These are phyloP conservation scores for Gastrolobium bilobum DNA, from an alignment of 306 rosid genomes.

Conservation along the genomic window DNA sequence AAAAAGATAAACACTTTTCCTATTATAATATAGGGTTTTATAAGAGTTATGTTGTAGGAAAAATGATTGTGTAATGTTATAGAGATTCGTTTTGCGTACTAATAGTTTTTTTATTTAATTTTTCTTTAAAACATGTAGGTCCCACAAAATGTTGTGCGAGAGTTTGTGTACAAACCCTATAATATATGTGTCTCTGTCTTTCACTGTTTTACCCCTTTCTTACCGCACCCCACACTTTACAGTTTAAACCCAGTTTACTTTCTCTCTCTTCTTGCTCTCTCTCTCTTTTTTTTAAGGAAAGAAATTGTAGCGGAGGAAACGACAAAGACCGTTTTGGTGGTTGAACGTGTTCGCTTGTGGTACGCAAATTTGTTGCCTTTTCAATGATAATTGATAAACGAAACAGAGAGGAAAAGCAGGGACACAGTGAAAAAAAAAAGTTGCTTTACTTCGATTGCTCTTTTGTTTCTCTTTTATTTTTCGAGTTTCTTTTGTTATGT, in stretches of 20 bases:
- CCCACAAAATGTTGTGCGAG: too few species aligned
- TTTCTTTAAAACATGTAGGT: too few species aligned
- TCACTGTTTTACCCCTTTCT: constrained; percentile 33
- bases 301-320: neutral
- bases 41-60: too few species aligned
- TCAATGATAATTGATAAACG: constrained; percentile 37
- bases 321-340: constrained; percentile 50
- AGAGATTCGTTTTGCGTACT: too few species aligned
- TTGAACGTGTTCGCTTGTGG: constrained; percentile 73
- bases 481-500: constrained; percentile 53
- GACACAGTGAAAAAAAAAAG: constrained; percentile 14
- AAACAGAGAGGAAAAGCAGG: neutral
- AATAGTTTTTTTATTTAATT: too few species aligned
- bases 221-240: constrained; percentile 3
- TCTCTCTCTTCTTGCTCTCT: too few species aligned
- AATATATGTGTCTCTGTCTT: neutral
- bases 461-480: neutral
- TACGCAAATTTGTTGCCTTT: constrained; percentile 55
- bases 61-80: too few species aligned
- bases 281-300: neutral
- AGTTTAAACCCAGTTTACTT: too few species aligned
- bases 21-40: too few species aligned
- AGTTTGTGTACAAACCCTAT: too few species aligned
- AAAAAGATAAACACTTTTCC: too few species aligned
- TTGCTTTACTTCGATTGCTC: constrained; percentile 11